Percentiles rank a stretch among this genome's conserved stretches.
These are phyloP conservation scores for Petunia hybrid DNA, from an alignment of 305 asterid genomes.

Conservation along the genomic window DNA sequence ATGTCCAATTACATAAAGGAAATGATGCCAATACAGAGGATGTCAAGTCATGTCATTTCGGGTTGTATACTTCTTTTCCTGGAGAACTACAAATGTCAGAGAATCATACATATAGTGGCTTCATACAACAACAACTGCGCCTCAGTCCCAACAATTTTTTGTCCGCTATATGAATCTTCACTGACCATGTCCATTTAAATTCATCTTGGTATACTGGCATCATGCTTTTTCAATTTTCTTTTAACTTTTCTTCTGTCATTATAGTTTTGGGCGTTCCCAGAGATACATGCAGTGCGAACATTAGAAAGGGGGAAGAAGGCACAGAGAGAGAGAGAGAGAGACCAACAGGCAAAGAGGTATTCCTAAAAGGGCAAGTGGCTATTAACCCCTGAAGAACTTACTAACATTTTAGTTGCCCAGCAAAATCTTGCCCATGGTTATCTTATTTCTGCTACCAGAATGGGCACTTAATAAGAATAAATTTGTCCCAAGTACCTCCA, in stretches of 20 bases:
- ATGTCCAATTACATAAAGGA: slow-evolving; percentile 14
- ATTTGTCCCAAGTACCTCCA: slow-evolving; percentile 27
- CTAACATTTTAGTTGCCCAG: neutral
- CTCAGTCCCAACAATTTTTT: too few species aligned
- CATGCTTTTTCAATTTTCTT: slow-evolving; percentile 9
- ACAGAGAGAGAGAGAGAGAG: slow-evolving; percentile 39
- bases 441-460: slow-evolving; percentile 16
- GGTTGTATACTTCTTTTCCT: neutral
- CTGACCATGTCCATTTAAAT: too few species aligned
- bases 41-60: neutral
- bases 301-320: slow-evolving; percentile 19
- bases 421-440: neutral
- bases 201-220: neutral
- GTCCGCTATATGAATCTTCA: too few species aligned
- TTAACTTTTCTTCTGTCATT: neutral
- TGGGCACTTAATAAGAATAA: slow-evolving; percentile 6
- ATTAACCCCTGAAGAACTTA: neutral
- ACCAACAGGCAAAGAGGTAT: slow-evolving; percentile 27
- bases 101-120: neutral
- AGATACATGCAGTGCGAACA: neutral
- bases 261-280: neutral
- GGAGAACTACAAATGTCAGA: slow-evolving; percentile 9
- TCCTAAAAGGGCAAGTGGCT: slow-evolving; percentile 7
- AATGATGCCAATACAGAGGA: neutral
- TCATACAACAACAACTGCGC: neutral